Evolutionary conservation across 1,284 basidiomycete species (phyloP).

Genomic region (Ustilago nuda): DNA sequence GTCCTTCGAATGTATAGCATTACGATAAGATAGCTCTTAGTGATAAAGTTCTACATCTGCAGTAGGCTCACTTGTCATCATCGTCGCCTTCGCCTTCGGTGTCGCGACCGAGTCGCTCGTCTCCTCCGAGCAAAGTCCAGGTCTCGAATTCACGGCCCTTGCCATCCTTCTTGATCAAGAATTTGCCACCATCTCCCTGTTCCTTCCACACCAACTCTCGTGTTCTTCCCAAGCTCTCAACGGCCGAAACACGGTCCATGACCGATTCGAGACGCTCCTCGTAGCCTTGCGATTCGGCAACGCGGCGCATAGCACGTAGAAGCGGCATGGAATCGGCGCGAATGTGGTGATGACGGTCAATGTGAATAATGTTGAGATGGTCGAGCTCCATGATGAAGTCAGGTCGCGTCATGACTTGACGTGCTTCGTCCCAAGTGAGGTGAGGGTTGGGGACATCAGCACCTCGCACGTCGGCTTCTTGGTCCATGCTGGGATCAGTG

Average conservation of each 20-base stretch:
- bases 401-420: constrained; percentile 65
- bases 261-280: constrained; percentile 59
- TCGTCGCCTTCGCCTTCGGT: constrained; percentile 31
- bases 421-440: constrained; percentile 63
- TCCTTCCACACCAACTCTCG: constrained; percentile 64
- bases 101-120: constrained; percentile 61
- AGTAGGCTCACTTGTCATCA: constrained; percentile 4
- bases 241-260: constrained; percentile 64
- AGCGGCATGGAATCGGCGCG: constrained; percentile 64
- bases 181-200: constrained; percentile 59
- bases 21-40: not conserved
- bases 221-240: constrained; percentile 58
- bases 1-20: not conserved
- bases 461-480: constrained; percentile 49
- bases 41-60: not conserved
- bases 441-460: constrained; percentile 60
- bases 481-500: constrained; percentile 55
- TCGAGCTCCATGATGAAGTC: constrained; percentile 61
- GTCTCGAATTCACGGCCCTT: constrained; percentile 59
- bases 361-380: constrained; percentile 61
- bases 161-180: constrained; percentile 58
- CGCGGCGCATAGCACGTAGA: constrained; percentile 57
- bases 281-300: constrained; percentile 58
- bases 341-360: constrained; percentile 62
- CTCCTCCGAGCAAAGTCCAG: constrained; percentile 62